phyloP scores from a whole-genome alignment of 2,329 filamentous ascomycete species.

The Simplicillium sp. region DNA sequence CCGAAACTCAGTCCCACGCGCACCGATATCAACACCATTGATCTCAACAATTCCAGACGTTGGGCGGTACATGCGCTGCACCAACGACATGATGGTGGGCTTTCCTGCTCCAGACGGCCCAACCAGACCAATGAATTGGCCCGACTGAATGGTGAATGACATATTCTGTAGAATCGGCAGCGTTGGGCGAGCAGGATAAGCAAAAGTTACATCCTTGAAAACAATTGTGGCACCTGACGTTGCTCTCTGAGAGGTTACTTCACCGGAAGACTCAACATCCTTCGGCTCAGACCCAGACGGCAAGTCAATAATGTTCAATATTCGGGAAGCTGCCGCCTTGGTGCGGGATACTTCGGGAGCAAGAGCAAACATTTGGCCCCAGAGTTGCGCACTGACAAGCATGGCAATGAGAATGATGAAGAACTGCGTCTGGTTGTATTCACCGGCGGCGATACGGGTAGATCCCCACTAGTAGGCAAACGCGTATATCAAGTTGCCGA shows the following conservation, averaged over 20 bases:
- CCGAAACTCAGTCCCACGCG: constrained; percentile 33
- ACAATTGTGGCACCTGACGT: constrained; percentile 33
- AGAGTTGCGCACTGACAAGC: constrained; percentile 62
- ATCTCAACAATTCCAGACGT: constrained; percentile 29
- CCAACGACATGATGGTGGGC: constrained; percentile 51
- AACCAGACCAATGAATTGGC: constrained; percentile 54
- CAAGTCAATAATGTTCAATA: constrained; percentile 41
- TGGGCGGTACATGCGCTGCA: constrained; percentile 40
- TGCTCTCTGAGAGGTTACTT: constrained; percentile 13
- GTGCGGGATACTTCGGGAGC: constrained; percentile 67
- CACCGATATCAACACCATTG: constrained; percentile 36
- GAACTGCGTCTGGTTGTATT: constrained; percentile 58
- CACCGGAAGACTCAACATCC: constrained; percentile 29
- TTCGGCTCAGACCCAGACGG: constrained; percentile 21
- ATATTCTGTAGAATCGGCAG: constrained; percentile 46
- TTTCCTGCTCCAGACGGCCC: constrained; percentile 60
- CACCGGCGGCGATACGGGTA: constrained; percentile 56
- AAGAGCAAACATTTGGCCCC: constrained; percentile 66
- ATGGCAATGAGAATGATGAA: constrained; percentile 65
- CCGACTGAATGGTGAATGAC: constrained; percentile 44
- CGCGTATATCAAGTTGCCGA: constrained; percentile 60
- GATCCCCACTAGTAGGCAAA: constrained; percentile 77
- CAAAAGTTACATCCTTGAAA: constrained; percentile 52
- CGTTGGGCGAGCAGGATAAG: constrained; percentile 55
- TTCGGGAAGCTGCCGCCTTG: constrained; percentile 47